phyloP scores from a whole-genome alignment of 2,329 filamentous ascomycete species.

The Diaporthe sp. region DNA sequence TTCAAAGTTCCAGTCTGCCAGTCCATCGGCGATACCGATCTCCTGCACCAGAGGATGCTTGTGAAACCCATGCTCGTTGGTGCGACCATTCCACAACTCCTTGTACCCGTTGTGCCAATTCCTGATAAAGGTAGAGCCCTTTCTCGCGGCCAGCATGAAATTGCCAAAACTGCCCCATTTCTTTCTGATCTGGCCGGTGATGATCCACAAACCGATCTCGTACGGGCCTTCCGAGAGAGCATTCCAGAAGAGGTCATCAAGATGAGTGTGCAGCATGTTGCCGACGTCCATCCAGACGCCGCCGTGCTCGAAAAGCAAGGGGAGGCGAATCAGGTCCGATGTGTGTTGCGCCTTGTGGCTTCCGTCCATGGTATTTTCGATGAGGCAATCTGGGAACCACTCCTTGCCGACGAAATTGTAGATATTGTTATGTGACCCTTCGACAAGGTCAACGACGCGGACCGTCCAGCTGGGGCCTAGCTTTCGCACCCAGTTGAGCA shows the following conservation, averaged over 20 bases:
- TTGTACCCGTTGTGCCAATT: conserved; percentile 53
- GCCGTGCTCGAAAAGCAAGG: conserved; percentile 46
- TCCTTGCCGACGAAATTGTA: conserved; percentile 33
- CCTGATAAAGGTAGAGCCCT: conserved; percentile 53
- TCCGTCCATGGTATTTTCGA: background rate
- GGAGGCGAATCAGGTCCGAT: conserved; percentile 54
- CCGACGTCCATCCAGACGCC: conserved; percentile 53
- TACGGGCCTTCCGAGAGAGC: conserved; percentile 45
- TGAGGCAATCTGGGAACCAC: conserved; percentile 1
- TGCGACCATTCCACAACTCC: conserved; percentile 47
- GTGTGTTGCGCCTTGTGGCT: conserved; percentile 47
- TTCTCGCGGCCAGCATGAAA: conserved; percentile 48
- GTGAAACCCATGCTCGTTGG: conserved; percentile 43
- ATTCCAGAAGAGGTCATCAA: conserved; percentile 49
- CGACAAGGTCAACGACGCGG: conserved; percentile 49
- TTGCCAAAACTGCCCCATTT: conserved; percentile 30
- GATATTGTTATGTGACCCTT: conserved; percentile 42
- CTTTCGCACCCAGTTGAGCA: conserved; percentile 54
- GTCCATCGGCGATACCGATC: conserved; percentile 2
- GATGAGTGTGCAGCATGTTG: conserved; percentile 46
- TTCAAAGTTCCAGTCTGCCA: conserved; percentile 6
- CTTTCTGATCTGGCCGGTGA: conserved; percentile 18
- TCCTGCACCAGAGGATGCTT: conserved; percentile 32
- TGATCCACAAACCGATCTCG: conserved; percentile 48
- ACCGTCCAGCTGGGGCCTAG: conserved; percentile 51